phyloP scores from a whole-genome alignment of 2,329 filamentous ascomycete species.

The Phyllosticta capitalensis region DNA sequence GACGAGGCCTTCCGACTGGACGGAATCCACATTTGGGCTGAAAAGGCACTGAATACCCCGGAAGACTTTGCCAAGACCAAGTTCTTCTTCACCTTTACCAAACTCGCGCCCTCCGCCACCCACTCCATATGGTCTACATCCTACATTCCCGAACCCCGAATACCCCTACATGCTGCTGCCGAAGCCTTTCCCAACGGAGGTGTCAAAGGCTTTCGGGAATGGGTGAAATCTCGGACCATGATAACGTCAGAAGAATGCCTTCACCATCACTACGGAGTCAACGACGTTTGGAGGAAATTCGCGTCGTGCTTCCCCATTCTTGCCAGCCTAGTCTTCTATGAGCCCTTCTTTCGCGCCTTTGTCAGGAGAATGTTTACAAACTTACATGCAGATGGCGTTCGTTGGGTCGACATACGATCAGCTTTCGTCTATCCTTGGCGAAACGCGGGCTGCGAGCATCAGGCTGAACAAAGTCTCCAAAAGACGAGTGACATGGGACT shows the following conservation, averaged over 20 bases:
- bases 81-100: conserved; percentile 49
- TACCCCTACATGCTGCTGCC: conserved; percentile 55
- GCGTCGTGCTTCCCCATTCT: conserved; percentile 63
- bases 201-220: conserved; percentile 60
- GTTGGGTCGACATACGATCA: conserved; percentile 73
- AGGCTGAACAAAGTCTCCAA: too few species aligned
- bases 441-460: conserved; percentile 52
- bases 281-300: conserved; percentile 81
- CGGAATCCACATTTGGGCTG: conserved; percentile 61
- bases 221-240: conserved; percentile 64
- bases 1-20: conserved; percentile 59
- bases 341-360: conserved; percentile 76
- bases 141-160: conserved; percentile 51
- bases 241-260: conserved; percentile 65
- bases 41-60: conserved; percentile 46
- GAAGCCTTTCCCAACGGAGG: conserved; percentile 67
- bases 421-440: conserved; percentile 66
- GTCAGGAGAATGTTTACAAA: conserved; percentile 60
- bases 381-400: conserved; percentile 71
- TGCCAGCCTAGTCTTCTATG: conserved; percentile 71
- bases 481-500: too few species aligned
- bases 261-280: conserved; percentile 71
- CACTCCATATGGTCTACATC: conserved; percentile 54
- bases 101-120: conserved; percentile 23
- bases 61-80: conserved; percentile 44